Evolutionary conservation across 1,284 basidiomycete genomes (phyloP), one percentile per base, ranked within the genome.

Genomic region (Hymenochaete sp.): DNA sequence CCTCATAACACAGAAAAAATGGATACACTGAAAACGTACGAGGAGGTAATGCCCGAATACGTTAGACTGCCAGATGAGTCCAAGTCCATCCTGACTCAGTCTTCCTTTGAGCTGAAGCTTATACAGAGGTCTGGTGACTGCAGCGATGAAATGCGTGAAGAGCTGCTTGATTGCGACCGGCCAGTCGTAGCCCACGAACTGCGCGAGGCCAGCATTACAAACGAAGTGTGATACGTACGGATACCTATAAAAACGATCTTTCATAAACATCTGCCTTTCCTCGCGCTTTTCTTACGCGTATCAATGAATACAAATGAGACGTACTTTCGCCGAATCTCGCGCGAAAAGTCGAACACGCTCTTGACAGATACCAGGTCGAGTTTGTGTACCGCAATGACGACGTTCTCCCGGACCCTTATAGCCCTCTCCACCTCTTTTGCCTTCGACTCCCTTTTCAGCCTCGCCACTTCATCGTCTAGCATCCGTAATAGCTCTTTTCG

Each of bases 61-160:
- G 55, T 93, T 93, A 45, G 79, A 82, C 56, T 92, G 85, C 86
- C 87, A 95, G 6, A 84, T 75, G 68, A 72, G 79, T 0, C 91
- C 91, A 0, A 91, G 62, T 16, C 82, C 77, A 47, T 93, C 88
- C 14, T 67, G 62, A 50, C 76, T 87, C 47, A 72, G 56, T 43
- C 78, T 72, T 1, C 86, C 88, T 6, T 57, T 60, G 13, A 66
- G 60, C 58, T 93, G 86, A 0, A 70, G 54, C 54, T 84, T 77
- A 62, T 64, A 90, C 19, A 55, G 57, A 0, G 88, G 87, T 8
- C 68, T 55, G 7, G 79, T 80, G 31, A 86, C 59, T 0, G 71
- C 66, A 6, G 59, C 58, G 26, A 79, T 53, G 5, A 73, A 71
- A 37, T 71, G 60, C 0, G 59, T 65, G 8, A 75, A 31, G 4